Conservation (phyloP, 2,329 filamentous ascomycete species). For the Fusarium stilboides region DNA sequence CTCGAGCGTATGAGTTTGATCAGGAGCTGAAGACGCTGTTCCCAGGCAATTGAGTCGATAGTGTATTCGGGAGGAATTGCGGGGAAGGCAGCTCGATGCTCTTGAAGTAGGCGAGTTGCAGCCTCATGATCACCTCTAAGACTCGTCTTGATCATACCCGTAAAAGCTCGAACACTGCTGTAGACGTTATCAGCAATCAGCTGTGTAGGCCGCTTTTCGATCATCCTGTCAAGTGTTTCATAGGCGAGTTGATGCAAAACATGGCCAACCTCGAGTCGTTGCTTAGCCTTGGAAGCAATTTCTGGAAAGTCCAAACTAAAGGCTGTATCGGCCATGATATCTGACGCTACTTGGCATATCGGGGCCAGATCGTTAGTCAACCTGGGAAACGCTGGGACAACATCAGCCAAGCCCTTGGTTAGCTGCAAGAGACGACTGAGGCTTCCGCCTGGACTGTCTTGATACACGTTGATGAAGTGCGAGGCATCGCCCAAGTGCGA, state of each 20-base stretch:
- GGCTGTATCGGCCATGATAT: slow-evolving; percentile 53
- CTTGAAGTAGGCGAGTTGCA: slow-evolving; percentile 51
- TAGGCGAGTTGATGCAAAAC: slow-evolving; percentile 62
- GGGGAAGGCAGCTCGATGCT: slow-evolving; percentile 53
- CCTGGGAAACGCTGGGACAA: slow-evolving; percentile 64
- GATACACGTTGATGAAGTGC: slow-evolving; percentile 63
- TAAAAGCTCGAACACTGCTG: slow-evolving; percentile 58
- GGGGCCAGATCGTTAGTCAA: slow-evolving; percentile 61
- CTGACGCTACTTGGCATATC: slow-evolving; percentile 55
- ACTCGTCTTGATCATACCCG: slow-evolving; percentile 61
- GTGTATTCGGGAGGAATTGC: slow-evolving; percentile 57
- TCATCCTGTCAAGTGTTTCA: slow-evolving; percentile 60
- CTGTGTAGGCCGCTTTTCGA: slow-evolving; percentile 70
- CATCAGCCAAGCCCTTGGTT: slow-evolving; percentile 57
- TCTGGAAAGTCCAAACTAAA: slow-evolving; percentile 42
- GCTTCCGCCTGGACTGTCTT: slow-evolving; percentile 59
- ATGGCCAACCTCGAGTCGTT: slow-evolving; percentile 59
- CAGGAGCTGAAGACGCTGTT: slow-evolving; percentile 80
- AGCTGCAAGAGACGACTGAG: slow-evolving; percentile 61
- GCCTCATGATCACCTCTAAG: slow-evolving; percentile 57
- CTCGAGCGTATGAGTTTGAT: slow-evolving; percentile 83
- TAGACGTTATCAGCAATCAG: slow-evolving; percentile 63
- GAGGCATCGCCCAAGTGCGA: slow-evolving; percentile 40
- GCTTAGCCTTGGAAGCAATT: slow-evolving; percentile 47
- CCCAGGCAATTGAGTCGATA: slow-evolving; percentile 67